Conservation (phyloP, 2,329 filamentous ascomycete genomes). For the Penicillium expansum region DNA sequence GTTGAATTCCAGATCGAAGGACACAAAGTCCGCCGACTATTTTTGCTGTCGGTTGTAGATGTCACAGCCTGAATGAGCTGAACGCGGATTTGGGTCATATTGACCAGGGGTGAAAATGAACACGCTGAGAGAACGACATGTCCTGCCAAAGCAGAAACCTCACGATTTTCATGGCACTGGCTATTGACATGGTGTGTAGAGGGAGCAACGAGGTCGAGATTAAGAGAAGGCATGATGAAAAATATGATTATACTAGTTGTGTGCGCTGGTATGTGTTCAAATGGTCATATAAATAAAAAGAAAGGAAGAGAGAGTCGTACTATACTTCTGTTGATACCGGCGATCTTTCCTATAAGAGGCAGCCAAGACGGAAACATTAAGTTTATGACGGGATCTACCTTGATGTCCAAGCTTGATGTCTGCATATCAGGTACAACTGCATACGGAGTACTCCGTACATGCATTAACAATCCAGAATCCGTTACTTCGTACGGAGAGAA, state of each 20-base stretch:
- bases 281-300: neutral
- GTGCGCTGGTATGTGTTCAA: neutral
- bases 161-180: neutral
- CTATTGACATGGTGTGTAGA: neutral
- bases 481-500: too few species aligned
- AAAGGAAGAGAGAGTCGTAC: neutral
- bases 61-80: neutral
- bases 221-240: neutral
- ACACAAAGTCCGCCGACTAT: neutral
- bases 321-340: neutral
- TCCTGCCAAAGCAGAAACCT: neutral
- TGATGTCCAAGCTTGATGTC: neutral
- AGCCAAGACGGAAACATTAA: slow-evolving; percentile 1
- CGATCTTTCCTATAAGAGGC: neutral
- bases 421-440: too few species aligned
- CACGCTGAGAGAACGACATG: neutral
- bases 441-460: too few species aligned
- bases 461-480: too few species aligned
- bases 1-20: neutral
- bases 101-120: neutral
- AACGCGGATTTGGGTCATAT: neutral
- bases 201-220: neutral
- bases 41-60: neutral
- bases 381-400: neutral
- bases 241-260: neutral